phyloP scores from a whole-genome alignment of 2,329 filamentous ascomycete genomes.

The Thielaviopsis euricoi region DNA sequence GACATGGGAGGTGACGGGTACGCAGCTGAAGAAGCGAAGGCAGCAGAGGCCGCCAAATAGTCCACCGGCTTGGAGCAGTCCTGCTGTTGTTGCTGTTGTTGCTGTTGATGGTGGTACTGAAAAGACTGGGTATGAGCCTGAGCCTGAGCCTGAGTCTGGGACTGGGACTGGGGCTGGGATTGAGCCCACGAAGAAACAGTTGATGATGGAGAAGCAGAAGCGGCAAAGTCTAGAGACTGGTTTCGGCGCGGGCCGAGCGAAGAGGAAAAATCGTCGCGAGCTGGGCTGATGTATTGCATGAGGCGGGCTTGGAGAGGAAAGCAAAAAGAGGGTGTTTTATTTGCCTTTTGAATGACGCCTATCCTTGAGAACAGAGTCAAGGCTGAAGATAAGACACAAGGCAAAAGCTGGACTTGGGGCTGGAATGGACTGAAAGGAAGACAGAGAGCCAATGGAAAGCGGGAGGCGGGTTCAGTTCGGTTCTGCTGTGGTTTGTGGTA shows the following conservation, averaged over 20 bases:
- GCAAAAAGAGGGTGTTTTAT: background rate
- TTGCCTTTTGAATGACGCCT: background rate
- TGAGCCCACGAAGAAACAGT: background rate
- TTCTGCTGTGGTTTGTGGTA: background rate
- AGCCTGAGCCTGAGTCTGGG: background rate
- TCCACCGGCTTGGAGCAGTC: background rate
- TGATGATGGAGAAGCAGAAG: background rate
- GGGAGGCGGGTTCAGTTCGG: background rate
- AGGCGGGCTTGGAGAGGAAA: slow-evolving; percentile 1
- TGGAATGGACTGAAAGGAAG: background rate
- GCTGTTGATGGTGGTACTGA: background rate
- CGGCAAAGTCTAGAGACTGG: background rate
- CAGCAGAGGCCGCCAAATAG: slow-evolving; percentile 17
- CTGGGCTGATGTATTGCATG: slow-evolving; percentile 38
- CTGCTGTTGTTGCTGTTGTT: background rate
- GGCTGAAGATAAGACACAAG: background rate
- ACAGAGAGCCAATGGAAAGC: background rate
- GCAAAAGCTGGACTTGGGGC: background rate
- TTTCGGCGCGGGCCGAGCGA: slow-evolving; percentile 42
- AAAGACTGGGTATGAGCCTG: background rate
- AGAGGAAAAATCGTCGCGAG: slow-evolving; percentile 26
- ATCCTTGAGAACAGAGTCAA: background rate
- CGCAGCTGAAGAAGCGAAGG: slow-evolving; percentile 38
- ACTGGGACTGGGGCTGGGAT: background rate
- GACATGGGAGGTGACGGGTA: slow-evolving; percentile 64